A percentile compares a stretch with the other conserved stretches of the same genome.
Conservation (phyloP, 352 stramenopile species). For the Pythium oligandrum region DNA sequence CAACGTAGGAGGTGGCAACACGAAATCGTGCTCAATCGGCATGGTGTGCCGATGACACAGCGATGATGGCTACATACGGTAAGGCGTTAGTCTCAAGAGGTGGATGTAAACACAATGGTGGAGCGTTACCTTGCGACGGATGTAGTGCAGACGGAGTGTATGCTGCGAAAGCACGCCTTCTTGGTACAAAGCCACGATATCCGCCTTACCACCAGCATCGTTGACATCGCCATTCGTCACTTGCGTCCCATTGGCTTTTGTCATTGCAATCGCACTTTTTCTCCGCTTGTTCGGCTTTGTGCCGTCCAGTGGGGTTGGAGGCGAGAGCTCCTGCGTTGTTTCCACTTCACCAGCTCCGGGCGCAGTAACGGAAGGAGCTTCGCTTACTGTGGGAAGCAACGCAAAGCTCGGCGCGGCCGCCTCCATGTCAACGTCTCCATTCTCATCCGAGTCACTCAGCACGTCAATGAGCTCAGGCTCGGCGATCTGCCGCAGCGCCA, state of each 20-base stretch:
- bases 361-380: background rate
- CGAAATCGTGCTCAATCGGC: constrained; percentile 37
- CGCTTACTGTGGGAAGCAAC: background rate
- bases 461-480: constrained; percentile 8
- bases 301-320: background rate
- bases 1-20: constrained; percentile 39
- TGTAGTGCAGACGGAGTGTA: constrained; percentile 53
- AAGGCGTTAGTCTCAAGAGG: too few relatives aligned
- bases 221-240: background rate
- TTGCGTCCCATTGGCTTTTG: background rate
- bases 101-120: constrained; percentile 3
- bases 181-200: constrained; percentile 42
- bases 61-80: too few relatives aligned
- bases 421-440: background rate
- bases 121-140: constrained; percentile 26
- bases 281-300: background rate
- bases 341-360: background rate
- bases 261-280: too few relatives aligned
- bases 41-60: constrained; percentile 6
- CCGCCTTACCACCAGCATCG: background rate
- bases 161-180: constrained; percentile 42
- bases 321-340: background rate
- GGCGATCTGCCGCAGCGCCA: constrained; percentile 18
- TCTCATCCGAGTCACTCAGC: constrained; percentile 19
- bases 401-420: background rate